These are phyloP conservation scores for Stagonosporopsis cucurbitacearum DNA, from an alignment of 2,329 filamentous ascomycete genomes.

Conservation along the genomic window DNA sequence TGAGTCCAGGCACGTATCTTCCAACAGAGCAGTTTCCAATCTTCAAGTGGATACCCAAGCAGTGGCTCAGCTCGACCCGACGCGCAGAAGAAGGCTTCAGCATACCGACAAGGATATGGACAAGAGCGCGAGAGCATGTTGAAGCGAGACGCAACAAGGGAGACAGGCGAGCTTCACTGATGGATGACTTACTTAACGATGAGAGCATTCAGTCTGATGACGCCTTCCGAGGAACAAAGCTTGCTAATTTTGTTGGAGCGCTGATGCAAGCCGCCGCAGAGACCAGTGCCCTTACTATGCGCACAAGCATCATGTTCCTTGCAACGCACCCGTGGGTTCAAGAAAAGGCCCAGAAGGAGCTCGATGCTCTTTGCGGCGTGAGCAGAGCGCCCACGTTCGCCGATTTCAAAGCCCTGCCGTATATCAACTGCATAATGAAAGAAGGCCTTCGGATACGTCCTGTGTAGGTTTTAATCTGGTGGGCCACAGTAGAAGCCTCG, in stretches of 20 bases:
- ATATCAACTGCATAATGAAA: constrained; percentile 42
- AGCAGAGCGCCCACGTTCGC: constrained; percentile 27
- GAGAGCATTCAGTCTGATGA: constrained; percentile 17
- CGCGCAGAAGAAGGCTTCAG: constrained; percentile 25
- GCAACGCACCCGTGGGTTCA: constrained; percentile 33
- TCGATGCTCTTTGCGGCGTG: constrained; percentile 27
- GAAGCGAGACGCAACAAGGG: constrained; percentile 26
- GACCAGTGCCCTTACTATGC: constrained; percentile 25
- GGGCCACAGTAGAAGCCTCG: no score
- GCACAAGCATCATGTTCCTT: constrained; percentile 32
- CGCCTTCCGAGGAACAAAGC: constrained; percentile 21
- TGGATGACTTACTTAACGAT: constrained; percentile 35
- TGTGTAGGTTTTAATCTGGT: constrained; percentile 24
- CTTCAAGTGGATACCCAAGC: constrained; percentile 30
- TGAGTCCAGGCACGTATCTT: constrained; percentile 31
- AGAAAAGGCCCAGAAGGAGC: constrained; percentile 27
- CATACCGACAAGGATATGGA: constrained; percentile 26
- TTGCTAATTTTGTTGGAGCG: constrained; percentile 30
- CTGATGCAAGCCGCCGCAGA: constrained; percentile 32
- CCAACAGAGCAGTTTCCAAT: constrained; percentile 35
- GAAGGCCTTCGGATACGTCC: constrained; percentile 34
- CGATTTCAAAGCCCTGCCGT: constrained; percentile 38
- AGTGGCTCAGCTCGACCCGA: constrained; percentile 19
- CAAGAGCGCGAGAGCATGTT: constrained; percentile 24
- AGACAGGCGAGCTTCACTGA: constrained; percentile 32